Evolutionary conservation across 495 filamentous ascomycete genomes (phyloP), one percentile per base, ranked within the genome.

Genomic region (Glarea lozoyensis): DNA sequence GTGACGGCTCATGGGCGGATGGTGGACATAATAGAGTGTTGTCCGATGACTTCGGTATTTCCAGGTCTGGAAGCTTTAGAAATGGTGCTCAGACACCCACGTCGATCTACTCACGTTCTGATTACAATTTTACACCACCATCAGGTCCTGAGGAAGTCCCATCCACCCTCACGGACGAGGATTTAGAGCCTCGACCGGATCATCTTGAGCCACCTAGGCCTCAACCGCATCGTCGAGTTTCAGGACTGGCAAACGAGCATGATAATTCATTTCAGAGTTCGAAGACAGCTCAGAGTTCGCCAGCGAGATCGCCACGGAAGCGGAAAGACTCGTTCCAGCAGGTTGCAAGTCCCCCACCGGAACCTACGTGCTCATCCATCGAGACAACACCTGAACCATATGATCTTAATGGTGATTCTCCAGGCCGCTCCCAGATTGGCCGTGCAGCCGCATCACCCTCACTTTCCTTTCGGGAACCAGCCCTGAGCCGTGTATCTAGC

Each of bases 1-100:
- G 42, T n/a, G 18, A 37, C 2, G 35, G 40, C 15, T 24, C 30
- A 4, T 56, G 53, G 53, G 24, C 46, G n/a, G 44, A 46, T 11
- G 15, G 23, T 25, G 45, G 38, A 2, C 44, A 52, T 24, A 17
- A 19, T 9, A 39, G 52, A 23, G 35, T 40, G 13, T 35, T 18
- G 12, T 42, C 41, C 22, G 44, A 48, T 13, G 48, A 48, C 1
- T 37, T 43, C 12, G 16, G 27, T 2, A 13, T 34, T 19, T 48
- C 44, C 2, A 34, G 39, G 16, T 33, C 38, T 0, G 25, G 37
- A 27, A 42, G 47, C 36, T 35, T 48, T 21, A 48, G 48, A 4
- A 30, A 43, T 17, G 41, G 29, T 3, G 44, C 48, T 17, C 52
- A 44, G 4, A 51, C 52, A 3, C 52, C 53, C 11, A 36, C 49